These are phyloP conservation scores for Phialocephala sp. DNA, from an alignment of 2,329 filamentous ascomycete genomes.

Conservation along the genomic window DNA sequence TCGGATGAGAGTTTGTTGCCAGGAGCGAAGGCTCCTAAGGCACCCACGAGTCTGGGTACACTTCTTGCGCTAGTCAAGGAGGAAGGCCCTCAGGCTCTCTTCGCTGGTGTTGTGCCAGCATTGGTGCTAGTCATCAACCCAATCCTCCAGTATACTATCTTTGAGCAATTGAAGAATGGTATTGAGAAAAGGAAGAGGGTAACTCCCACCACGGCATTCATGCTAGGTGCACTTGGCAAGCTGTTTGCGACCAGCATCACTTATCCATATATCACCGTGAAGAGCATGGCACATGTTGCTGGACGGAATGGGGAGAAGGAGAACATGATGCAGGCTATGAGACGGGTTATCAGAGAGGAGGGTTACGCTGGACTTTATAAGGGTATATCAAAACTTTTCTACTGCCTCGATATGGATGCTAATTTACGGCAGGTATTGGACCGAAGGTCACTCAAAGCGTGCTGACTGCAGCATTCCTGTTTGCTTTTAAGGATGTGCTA, in stretches of 20 bases:
- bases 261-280: slow-evolving; percentile 98
- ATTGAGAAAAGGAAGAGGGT: slow-evolving; percentile 78
- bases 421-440: slow-evolving; percentile 71
- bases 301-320: slow-evolving; percentile 77
- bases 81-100: slow-evolving; percentile 85
- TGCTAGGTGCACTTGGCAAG: slow-evolving; percentile 92
- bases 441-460: slow-evolving; percentile 98
- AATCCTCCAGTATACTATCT: slow-evolving; percentile 97
- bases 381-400: slow-evolving; percentile 59
- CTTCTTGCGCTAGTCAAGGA: slow-evolving; percentile 79
- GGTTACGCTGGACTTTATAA: slow-evolving; percentile 94
- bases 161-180: slow-evolving; percentile 95
- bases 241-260: slow-evolving; percentile 91
- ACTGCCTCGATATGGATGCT: slow-evolving; percentile 19
- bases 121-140: slow-evolving; percentile 96
- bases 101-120: slow-evolving; percentile 90
- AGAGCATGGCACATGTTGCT: slow-evolving; percentile 96
- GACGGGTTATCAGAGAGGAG: slow-evolving; percentile 82
- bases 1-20: slow-evolving; percentile 50
- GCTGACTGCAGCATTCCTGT: slow-evolving; percentile 92
- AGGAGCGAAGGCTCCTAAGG: slow-evolving; percentile 52
- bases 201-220: slow-evolving; percentile 86
- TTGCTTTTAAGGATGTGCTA: slow-evolving; percentile 96
- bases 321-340: slow-evolving; percentile 78
- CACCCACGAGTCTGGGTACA: slow-evolving; percentile 79